A percentile compares a stretch with the other conserved stretches of the same genome.
Evolutionary conservation across 306 rosid species (phyloP).

Genomic region (Crataegus laevigata): DNA sequence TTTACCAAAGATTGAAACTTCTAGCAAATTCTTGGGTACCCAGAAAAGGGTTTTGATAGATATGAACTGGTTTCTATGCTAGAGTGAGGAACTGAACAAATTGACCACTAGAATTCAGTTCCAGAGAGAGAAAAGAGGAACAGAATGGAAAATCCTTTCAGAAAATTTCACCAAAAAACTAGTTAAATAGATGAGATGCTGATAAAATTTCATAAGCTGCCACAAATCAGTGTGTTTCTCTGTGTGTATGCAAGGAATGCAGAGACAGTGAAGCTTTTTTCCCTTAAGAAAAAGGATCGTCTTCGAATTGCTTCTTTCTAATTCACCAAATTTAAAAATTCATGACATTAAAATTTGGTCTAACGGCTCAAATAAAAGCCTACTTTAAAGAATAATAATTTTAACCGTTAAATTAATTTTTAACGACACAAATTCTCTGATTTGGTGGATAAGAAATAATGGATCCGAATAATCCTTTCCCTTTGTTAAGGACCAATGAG

Average conservation of each 20-base stretch:
- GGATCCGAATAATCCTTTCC: too few relatives aligned
- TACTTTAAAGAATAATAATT: too few relatives aligned
- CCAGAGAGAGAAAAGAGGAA: background rate
- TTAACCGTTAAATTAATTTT: too few relatives aligned
- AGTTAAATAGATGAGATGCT: background rate
- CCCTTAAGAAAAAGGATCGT: too few relatives aligned
- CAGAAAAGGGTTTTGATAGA: background rate
- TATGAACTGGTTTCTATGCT: background rate
- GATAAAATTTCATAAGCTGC: background rate
- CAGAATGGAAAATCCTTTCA: background rate
- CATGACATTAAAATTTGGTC: too few relatives aligned
- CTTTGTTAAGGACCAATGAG: background rate
- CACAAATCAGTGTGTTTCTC: background rate
- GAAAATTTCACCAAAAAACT: background rate
- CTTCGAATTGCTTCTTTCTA: too few relatives aligned
- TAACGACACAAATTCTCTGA: too few relatives aligned
- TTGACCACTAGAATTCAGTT: background rate
- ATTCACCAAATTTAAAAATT: too few relatives aligned
- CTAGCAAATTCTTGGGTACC: background rate
- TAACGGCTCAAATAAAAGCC: too few relatives aligned
- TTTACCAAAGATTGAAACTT: background rate
- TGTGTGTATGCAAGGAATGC: background rate
- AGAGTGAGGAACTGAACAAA: background rate
- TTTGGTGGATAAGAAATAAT: too few relatives aligned
- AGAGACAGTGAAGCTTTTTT: background rate